Evolutionary conservation across 176 grass and related monocot genomes (phyloP).

Genomic region (Hsuehochloa calcarea): DNA sequence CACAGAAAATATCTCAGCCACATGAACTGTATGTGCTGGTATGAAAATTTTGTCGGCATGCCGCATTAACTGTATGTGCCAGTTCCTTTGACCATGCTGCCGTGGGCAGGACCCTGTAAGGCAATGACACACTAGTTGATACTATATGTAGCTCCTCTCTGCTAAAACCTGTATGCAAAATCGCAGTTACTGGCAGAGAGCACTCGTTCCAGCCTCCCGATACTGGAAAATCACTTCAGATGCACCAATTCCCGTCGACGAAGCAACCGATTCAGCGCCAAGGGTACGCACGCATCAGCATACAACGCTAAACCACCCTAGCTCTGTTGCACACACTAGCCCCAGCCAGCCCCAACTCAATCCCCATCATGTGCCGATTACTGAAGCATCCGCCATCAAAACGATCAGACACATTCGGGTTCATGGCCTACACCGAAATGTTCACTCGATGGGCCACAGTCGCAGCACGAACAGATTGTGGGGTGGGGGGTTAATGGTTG

Average conservation of each 20-base stretch:
- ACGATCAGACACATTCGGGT: neutral
- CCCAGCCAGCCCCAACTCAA: neutral
- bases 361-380: neutral
- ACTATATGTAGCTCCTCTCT: neutral
- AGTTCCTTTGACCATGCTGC: neutral
- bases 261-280: neutral
- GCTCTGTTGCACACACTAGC: neutral
- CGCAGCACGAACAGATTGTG: neutral
- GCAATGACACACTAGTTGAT: neutral
- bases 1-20: neutral
- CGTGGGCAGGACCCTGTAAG: neutral
- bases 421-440: neutral
- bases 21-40: neutral
- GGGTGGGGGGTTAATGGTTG: neutral
- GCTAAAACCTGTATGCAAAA: neutral
- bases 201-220: neutral
- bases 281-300: neutral
- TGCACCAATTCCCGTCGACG: neutral
- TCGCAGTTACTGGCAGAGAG: neutral
- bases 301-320: neutral
- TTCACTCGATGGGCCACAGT: neutral
- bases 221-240: neutral
- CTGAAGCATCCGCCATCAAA: neutral
- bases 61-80: neutral
- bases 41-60: neutral